Evolutionary conservation across 768 basidiomycete genomes (phyloP), one percentile per base, ranked within the genome.

Genomic region (Hypholoma fasciculare): DNA sequence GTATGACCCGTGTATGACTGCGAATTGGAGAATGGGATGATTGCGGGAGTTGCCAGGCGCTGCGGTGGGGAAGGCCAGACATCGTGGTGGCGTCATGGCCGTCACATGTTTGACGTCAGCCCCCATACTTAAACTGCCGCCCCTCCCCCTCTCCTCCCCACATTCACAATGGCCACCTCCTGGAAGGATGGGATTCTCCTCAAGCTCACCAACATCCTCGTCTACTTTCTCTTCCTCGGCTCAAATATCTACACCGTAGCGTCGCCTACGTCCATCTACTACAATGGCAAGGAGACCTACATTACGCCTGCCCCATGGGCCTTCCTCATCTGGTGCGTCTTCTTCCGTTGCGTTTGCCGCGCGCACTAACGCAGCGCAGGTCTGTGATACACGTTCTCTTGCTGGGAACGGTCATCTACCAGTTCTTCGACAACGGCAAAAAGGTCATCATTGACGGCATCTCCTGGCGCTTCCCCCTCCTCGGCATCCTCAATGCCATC

Each of bases 261-360:
- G 6, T 82, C 85, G 2, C 92, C 92, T 0, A 80, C 82, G 42
- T 86, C 83, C 61, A 80, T 86, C 51, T 92, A 93, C 74, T 85
- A 80, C 68, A 72, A 78, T 62, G 86, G 85, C 46, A 93, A 93
- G 71, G 87, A 90, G 64, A 97, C 96, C 0, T 98, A 95, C 73
- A 77, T 98, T 57, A 97, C 95, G 1, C 96, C 96, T n/a, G 92
- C 93, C 23, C 86, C 88, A 26, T 97, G 91, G 86, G 89, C 92
- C 1, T 96, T 94, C 78, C 82, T 89, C 76, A 89, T 95, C 69
- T 96, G 94, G 93, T 90, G 55, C 42, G 78, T 69, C 36, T 13
- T 17, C 34, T 26, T 19, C 19, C 14, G 49, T 46, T 19, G 46
- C 30, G 7, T 19, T 19, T 26, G 27, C 46, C 54, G 61, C 61